Conservation (phyloP, 768 basidiomycete genomes). For the Naematelia encephala region DNA sequence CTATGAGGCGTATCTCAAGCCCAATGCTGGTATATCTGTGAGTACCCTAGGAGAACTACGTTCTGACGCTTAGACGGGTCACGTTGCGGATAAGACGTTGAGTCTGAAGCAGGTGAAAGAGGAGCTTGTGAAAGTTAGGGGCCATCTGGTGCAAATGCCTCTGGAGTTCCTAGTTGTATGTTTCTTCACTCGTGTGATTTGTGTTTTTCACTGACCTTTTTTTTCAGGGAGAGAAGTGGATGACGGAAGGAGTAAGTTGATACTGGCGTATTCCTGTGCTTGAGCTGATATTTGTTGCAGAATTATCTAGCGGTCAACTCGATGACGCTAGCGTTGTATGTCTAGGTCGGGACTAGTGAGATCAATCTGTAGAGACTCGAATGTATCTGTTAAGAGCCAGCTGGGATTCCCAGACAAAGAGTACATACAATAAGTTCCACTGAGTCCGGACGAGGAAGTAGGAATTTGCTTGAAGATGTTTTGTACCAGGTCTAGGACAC, state of each 20-base stretch:
- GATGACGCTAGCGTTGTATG: conserved; percentile 21
- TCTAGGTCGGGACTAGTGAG: conserved; percentile 6
- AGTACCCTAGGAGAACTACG: conserved; percentile 10
- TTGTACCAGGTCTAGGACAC: no score
- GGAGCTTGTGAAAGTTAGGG: conserved; percentile 60
- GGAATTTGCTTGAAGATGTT: no score
- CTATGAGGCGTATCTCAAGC: conserved; percentile 59
- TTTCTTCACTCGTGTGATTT: not conserved
- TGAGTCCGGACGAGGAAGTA: no score
- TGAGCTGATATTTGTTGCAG: conserved; percentile 7
- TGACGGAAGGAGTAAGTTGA: conserved; percentile 32
- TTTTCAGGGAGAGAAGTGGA: conserved; percentile 29
- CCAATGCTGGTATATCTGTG: conserved; percentile 52
- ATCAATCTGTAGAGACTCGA: no score
- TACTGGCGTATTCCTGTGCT: not conserved
- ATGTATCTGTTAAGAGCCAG: no score
- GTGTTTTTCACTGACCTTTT: not conserved
- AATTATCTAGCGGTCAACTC: conserved; percentile 20
- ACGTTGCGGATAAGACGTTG: conserved; percentile 66
- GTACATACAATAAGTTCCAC: no score
- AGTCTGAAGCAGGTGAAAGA: conserved; percentile 69
- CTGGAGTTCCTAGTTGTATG: conserved; percentile 48
- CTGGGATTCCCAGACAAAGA: no score
- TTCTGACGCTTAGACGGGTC: conserved; percentile 61
- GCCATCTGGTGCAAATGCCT: conserved; percentile 54